Evolutionary conservation across 2,329 filamentous ascomycete genomes (phyloP).

Genomic region (Aspergillus sclerotialis): DNA sequence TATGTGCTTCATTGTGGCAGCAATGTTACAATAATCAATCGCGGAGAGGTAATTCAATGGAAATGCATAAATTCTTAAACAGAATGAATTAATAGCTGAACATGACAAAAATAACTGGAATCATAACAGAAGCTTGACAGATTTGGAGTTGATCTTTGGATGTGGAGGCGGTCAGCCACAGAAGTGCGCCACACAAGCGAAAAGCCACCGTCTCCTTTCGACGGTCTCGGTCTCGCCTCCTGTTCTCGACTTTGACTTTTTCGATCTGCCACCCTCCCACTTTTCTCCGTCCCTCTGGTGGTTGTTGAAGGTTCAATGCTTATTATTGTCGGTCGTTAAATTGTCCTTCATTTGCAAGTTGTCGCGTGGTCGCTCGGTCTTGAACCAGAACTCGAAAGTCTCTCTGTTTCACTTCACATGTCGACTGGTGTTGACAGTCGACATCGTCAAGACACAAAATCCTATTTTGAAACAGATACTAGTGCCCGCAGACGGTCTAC

Average conservation of each 20-base stretch:
- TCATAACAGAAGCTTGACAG: no score
- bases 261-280: background rate
- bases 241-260: background rate
- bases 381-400: no score
- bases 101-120: no score
- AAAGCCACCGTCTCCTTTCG: background rate
- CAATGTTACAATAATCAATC: no score
- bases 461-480: slow-evolving; percentile 43
- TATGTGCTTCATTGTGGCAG: slow-evolving; percentile 23
- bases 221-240: background rate
- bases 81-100: no score
- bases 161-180: background rate
- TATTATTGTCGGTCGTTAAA: slow-evolving; percentile 19
- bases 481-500: slow-evolving; percentile 47
- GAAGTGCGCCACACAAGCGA: slow-evolving; percentile 2
- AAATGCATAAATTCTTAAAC: no score
- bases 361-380: no score
- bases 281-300: slow-evolving; percentile 14
- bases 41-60: no score
- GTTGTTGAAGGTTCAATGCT: slow-evolving; percentile 22
- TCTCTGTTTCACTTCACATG: slow-evolving; percentile 36
- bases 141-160: no score
- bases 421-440: slow-evolving; percentile 48
- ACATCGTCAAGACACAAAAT: slow-evolving; percentile 46
- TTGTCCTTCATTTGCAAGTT: slow-evolving; percentile 8